A percentile compares a stretch with the other conserved stretches of the same genome.
Conservation (phyloP, 2,329 filamentous ascomycete genomes). For the Stemphylium beticola region DNA sequence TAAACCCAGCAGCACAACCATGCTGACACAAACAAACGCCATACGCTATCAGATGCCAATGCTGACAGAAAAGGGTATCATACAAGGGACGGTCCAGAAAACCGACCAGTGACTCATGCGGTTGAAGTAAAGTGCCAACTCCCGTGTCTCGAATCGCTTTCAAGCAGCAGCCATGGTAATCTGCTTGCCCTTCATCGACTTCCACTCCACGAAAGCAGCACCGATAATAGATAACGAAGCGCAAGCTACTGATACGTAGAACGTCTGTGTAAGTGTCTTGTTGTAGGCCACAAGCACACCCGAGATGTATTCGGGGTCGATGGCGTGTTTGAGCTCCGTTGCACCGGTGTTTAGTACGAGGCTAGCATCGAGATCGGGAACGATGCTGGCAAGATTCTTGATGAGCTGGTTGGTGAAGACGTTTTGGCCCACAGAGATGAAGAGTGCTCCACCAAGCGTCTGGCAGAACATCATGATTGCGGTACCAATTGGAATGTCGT, state of each 20-base stretch:
- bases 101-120: neutral
- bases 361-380: conserved; percentile 51
- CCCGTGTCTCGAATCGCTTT: neutral
- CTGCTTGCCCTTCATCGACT: conserved; percentile 67
- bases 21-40: conserved; percentile 11
- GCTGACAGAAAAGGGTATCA: conserved; percentile 11
- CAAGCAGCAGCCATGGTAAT: conserved; percentile 48
- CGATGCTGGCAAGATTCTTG: conserved; percentile 45
- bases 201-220: conserved; percentile 66
- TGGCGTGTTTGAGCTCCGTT: conserved; percentile 62
- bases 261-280: conserved; percentile 62
- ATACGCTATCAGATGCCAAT: conserved; percentile 7
- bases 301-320: conserved; percentile 54
- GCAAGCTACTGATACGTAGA: conserved; percentile 65
- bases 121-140: conserved; percentile 3
- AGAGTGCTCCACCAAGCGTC: conserved; percentile 56
- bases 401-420: conserved; percentile 59
- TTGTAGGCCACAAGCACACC: conserved; percentile 70
- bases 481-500: conserved; percentile 56
- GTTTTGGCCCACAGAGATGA: conserved; percentile 58
- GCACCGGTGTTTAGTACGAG: conserved; percentile 58
- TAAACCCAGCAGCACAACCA: neutral
- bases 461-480: conserved; percentile 57
- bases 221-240: conserved; percentile 62
- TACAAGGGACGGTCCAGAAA: neutral